Base-by-base conservation (phyloP, 805 yeast species). In the Suhomyces tanzawaensis region DNA sequence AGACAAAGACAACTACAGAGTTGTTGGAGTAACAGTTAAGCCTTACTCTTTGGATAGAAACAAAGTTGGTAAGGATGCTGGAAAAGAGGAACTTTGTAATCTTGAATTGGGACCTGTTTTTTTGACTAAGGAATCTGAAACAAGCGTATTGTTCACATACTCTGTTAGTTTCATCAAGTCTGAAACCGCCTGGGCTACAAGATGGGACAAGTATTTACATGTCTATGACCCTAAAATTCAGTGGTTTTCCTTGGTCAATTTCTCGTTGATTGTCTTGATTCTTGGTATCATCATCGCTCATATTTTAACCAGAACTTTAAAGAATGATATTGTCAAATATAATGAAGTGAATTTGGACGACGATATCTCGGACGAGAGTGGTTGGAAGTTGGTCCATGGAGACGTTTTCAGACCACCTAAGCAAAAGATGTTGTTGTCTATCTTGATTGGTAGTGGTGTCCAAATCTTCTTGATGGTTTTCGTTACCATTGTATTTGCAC, bases 121-220 rank as follows among this genome's bases (percentile, higher is more conserved):
- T 3, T 69, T 87, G 49, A 66, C 64, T 34, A 74, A 73, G 34
- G 74, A 72, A 15, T 57, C 56, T 11, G 79, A 74, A 24, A 74
- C 81, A 4, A 57, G 60, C 1, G 95, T 91, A n/a, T 57, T 71
- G 14, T 93, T 79, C 66, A 77, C 95, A n/a, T 93, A 93, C 63
- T 81, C 93, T 2, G 93, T 91, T 14, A 66, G 58, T 24, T 93
- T 91, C 72, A 59, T 65, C 15, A 76, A 75, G 38, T 82, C 91
- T 7, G 71, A 69, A 4, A 85, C 93, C 2, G 78, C 81, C 3
- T 93, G 98, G 98, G 98, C 97, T 23, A 91, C 98, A 2, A 81
- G 99, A 67, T 93, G 99, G 99, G 99, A 93, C 62, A 87, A 88
- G 62, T 93, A 93, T 59, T 71, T 93, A 53, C 95, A 87, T 52